These are phyloP conservation scores for Alternaria brassicae DNA, from an alignment of 2,329 filamentous ascomycete species.

Conservation along the genomic window DNA sequence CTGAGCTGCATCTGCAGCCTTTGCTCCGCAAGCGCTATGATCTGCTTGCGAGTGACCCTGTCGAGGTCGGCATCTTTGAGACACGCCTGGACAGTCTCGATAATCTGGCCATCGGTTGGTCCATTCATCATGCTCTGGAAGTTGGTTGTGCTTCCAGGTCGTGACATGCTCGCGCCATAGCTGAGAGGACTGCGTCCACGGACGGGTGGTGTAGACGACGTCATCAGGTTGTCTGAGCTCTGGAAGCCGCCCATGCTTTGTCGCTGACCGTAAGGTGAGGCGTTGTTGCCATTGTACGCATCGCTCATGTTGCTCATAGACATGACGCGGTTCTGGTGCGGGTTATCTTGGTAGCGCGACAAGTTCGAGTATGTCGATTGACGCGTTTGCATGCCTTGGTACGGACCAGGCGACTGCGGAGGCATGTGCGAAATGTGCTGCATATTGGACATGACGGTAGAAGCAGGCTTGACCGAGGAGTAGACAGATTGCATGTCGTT, in stretches of 20 bases:
- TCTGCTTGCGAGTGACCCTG: constrained; percentile 97
- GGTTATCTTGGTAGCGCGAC: constrained; percentile 69
- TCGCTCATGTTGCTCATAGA: constrained; percentile 65
- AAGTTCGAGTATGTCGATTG: constrained; percentile 75
- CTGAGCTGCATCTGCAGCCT: constrained; percentile 86
- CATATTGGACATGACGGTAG: constrained; percentile 87
- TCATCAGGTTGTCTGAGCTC: constrained; percentile 52
- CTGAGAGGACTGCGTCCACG: constrained; percentile 60
- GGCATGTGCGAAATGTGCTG: constrained; percentile 77
- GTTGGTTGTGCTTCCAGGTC: constrained; percentile 64
- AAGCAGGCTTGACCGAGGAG: constrained; percentile 85
- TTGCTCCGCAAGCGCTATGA: constrained; percentile 85
- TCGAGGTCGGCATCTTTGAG: constrained; percentile 90
- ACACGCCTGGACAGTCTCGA: constrained; percentile 83
- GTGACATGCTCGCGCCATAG: constrained; percentile 53
- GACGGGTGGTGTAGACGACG: constrained; percentile 45
- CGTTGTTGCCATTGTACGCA: constrained; percentile 30
- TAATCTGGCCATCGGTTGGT: constrained; percentile 79
- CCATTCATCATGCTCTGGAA: constrained; percentile 67
- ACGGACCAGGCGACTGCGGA: constrained; percentile 76
- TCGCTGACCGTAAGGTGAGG: constrained; percentile 50
- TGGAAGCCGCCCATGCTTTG: constrained; percentile 54
- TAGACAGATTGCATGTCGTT: constrained; percentile 98
- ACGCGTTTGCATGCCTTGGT: constrained; percentile 68
- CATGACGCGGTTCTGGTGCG: constrained; percentile 63